Conservation (phyloP, 1,284 basidiomycete genomes). For the Earliella scabrosa region DNA sequence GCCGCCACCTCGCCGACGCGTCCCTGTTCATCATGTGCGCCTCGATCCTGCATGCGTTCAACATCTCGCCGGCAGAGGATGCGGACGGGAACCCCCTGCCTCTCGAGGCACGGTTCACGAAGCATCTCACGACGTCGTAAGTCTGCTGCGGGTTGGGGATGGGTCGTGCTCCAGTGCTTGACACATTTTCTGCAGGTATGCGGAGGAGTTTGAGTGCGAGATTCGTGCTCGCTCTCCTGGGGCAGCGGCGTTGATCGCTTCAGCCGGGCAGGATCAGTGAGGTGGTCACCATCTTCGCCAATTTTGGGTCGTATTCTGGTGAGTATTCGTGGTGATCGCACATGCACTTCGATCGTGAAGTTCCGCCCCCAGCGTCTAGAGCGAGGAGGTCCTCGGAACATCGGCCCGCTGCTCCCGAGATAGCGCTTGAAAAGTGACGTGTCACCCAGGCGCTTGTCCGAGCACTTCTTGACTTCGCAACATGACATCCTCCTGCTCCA, state of each 20-base stretch:
- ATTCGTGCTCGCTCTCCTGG: background rate
- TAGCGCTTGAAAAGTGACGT: no score
- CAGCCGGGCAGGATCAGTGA: no score
- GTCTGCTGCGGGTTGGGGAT: background rate
- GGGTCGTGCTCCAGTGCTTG: background rate
- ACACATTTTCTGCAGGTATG: background rate
- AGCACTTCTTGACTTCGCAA: no score
- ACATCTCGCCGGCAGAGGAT: background rate
- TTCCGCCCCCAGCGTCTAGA: no score
- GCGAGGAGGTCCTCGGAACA: no score
- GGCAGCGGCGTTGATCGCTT: background rate
- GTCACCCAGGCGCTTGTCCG: no score
- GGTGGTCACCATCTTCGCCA: no score
- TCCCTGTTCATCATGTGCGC: slow-evolving; percentile 5
- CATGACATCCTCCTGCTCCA: no score
- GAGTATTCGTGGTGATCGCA: no score
- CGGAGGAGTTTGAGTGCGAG: background rate
- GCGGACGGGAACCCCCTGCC: background rate
- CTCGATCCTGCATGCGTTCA: slow-evolving; percentile 4
- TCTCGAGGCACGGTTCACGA: background rate
- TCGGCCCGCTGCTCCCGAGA: no score
- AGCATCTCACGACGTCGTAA: background rate
- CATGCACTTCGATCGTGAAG: no score
- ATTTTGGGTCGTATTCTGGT: no score
- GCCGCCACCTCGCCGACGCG: slow-evolving; percentile 17